A percentile compares a stretch with the other conserved stretches of the same genome.
These are phyloP conservation scores for Rhynchospora breviuscula DNA, from an alignment of 176 grass and related monocot species.

Conservation along the genomic window DNA sequence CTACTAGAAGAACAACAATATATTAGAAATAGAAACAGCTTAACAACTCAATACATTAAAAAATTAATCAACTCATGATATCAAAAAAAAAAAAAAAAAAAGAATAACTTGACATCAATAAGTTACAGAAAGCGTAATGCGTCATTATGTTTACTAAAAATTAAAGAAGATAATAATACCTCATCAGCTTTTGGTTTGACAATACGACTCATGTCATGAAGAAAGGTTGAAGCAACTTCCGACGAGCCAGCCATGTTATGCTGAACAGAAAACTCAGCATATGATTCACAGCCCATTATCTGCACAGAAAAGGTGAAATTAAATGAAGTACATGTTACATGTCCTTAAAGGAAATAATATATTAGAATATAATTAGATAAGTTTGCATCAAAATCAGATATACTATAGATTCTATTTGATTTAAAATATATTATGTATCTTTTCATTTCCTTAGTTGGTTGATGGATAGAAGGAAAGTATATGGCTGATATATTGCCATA, in stretches of 20 bases:
- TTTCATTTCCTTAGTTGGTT: no score
- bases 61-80: slow-evolving; percentile 16
- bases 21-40: neutral
- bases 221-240: slow-evolving; percentile 83
- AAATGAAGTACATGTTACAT: no score
- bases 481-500: no score
- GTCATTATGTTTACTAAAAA: neutral
- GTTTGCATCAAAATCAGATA: no score
- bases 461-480: no score
- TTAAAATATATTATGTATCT: no score
- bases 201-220: slow-evolving; percentile 58
- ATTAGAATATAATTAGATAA: no score
- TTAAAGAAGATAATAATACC: slow-evolving; percentile 30
- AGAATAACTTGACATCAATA: neutral
- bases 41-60: neutral
- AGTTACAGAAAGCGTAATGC: neutral
- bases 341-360: no score
- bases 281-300: slow-evolving; percentile 89
- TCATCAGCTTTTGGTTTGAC: slow-evolving; percentile 77
- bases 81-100: neutral
- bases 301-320: slow-evolving; percentile 3
- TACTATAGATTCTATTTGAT: no score
- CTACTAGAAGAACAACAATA: slow-evolving; percentile 49
- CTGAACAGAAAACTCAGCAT: slow-evolving; percentile 82
- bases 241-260: slow-evolving; percentile 74